Evolutionary conservation across 176 grass and related monocot species (phyloP).

Genomic region (Bonia amplexicaulis): DNA sequence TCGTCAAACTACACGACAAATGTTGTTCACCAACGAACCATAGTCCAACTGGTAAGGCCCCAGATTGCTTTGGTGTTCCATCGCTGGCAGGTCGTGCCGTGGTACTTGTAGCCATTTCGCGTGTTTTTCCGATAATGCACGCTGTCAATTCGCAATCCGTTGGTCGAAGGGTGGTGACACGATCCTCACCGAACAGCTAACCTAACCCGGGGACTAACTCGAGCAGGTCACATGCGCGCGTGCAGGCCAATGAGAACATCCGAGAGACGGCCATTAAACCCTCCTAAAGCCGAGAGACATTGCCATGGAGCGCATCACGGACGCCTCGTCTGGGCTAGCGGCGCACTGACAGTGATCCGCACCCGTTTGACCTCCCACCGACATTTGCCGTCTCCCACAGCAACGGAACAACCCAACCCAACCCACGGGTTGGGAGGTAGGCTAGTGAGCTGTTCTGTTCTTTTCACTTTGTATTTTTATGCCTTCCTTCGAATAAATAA

Average conservation of each 20-base stretch:
- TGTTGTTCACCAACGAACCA: neutral
- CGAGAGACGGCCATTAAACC: slow-evolving; percentile 20
- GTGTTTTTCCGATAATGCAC: neutral
- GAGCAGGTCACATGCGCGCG: slow-evolving; percentile 19
- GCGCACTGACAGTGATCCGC: slow-evolving; percentile 32
- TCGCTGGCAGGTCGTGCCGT: neutral
- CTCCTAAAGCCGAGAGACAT: slow-evolving; percentile 17
- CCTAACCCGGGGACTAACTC: neutral
- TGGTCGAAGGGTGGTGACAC: neutral
- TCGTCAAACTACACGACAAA: neutral
- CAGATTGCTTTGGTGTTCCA: neutral
- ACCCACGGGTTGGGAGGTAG: neutral
- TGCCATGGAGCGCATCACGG: slow-evolving; percentile 35
- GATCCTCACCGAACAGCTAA: slow-evolving; percentile 12
- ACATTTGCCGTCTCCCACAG: slow-evolving; percentile 16
- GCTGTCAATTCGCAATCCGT: neutral
- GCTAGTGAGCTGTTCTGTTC: neutral
- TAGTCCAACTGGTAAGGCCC: neutral
- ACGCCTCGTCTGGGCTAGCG: slow-evolving; percentile 29
- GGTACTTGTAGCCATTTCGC: neutral
- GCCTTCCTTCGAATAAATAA: no score
- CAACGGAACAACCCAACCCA: neutral
- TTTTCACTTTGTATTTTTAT: no score
- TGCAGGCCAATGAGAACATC: neutral
- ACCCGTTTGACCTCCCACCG: slow-evolving; percentile 17